Base-by-base conservation (phyloP, 2,329 filamentous ascomycete genomes). In the Periconia sp. region DNA sequence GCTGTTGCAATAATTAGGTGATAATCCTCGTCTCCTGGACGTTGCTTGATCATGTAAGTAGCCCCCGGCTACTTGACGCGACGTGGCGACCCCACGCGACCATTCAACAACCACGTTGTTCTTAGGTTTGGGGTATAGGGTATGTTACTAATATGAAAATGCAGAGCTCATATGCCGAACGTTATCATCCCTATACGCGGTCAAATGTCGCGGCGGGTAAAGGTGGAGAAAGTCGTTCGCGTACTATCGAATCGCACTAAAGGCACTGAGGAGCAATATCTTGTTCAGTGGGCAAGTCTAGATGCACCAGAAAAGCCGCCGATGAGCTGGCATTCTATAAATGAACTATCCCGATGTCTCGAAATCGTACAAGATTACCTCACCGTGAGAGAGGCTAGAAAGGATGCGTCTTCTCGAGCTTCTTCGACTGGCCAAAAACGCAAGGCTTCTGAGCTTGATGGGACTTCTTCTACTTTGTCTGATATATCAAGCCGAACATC, bases 311-410 rank as follows among this genome's bases (percentile, higher is more conserved):
- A 55, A 2, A 54, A 53, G 3, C 59, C 48, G 11, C 58, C 71
- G 0, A 70, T 73, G 2, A 77, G 75, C 6, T 81, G 78, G 78
- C 79, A 81, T 49, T 40, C 56, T 1, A 33, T 80, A 0, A 52
- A 64, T 0, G 78, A 80, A 47, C 68, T 81, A 0, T 54, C 56
- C 0, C 46, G 62, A 6, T 75, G 73, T 35, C 63, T 79, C 0
- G 70, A 76, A 46, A 54, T 69, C 1, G 65, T 81, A 0, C 79
- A 81, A 47, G 62, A 64, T 1, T 80, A 81, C 47, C 56, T 80
- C 0, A 72, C 76, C 1, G 23, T 27, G 14, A 58, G 63, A 31
- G 54, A 66, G 23, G 23, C 3, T 8, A 27, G 23, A 27, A 27
- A 27, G 23, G 23, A 5, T 27, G 23, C 23, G 8, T 27, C 23